Conservation (phyloP, 1,284 basidiomycete species). For the Marasmius sp. region DNA sequence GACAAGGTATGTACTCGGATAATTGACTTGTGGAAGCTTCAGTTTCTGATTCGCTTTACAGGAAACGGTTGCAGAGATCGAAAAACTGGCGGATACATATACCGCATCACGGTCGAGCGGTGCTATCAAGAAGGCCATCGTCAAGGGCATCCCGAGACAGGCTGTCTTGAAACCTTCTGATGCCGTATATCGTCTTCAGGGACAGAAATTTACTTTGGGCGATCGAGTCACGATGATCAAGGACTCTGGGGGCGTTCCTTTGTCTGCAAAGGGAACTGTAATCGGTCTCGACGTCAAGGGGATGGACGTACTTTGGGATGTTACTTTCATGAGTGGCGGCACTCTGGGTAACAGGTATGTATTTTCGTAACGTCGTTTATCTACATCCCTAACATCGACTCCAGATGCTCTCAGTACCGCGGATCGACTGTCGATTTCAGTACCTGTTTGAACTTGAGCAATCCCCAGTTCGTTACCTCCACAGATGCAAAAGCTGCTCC, state of each 20-base stretch:
- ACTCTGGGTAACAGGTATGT: slow-evolving; percentile 82
- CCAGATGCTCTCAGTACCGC: slow-evolving; percentile 85
- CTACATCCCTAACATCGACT: neutral
- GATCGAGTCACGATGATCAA: slow-evolving; percentile 96
- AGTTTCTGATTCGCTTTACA: slow-evolving; percentile 27
- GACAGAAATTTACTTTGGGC: slow-evolving; percentile 90
- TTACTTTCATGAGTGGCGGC: slow-evolving; percentile 90
- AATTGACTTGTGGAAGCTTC: neutral
- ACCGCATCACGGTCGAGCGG: slow-evolving; percentile 57
- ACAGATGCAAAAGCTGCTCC: slow-evolving; percentile 56
- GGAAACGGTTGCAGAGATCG: slow-evolving; percentile 79
- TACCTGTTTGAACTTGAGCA: slow-evolving; percentile 82
- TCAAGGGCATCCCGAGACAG: slow-evolving; percentile 92
- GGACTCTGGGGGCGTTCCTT: slow-evolving; percentile 91
- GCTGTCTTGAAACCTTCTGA: slow-evolving; percentile 94
- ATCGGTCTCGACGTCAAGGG: slow-evolving; percentile 84
- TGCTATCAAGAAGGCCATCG: slow-evolving; percentile 84
- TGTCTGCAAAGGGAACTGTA: slow-evolving; percentile 92
- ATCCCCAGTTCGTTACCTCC: slow-evolving; percentile 78
- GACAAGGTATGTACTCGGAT: slow-evolving; percentile 59
- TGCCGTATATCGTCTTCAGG: slow-evolving; percentile 86
- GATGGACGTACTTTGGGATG: slow-evolving; percentile 98
- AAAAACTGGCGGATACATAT: slow-evolving; percentile 71
- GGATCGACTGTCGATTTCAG: slow-evolving; percentile 85
- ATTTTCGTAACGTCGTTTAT: neutral